A percentile compares a stretch with the other conserved stretches of the same genome.
These are phyloP conservation scores for Cryptococcus sp. DNA, from an alignment of 1,284 basidiomycete genomes.

Conservation along the genomic window DNA sequence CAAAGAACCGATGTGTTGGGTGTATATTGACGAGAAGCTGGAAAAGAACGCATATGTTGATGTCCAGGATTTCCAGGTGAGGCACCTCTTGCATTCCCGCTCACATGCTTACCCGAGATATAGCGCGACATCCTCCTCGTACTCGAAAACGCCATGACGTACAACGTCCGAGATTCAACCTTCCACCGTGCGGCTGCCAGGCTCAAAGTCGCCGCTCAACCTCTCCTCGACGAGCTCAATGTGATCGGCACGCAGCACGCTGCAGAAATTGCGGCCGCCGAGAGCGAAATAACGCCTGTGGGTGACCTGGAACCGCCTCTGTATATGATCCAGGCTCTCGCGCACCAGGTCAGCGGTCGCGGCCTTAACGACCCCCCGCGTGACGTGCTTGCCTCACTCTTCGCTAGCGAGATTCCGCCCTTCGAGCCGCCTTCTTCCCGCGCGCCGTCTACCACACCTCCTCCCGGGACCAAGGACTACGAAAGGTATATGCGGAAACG, in stretches of 20 bases:
- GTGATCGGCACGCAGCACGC: slow-evolving; percentile 23
- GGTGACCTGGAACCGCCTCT: slow-evolving; percentile 71
- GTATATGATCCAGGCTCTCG: slow-evolving; percentile 34
- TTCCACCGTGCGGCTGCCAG: slow-evolving; percentile 71
- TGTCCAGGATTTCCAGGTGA: slow-evolving; percentile 71
- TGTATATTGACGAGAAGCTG: slow-evolving; percentile 71
- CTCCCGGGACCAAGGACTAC: slow-evolving; percentile 37
- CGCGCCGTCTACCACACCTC: slow-evolving; percentile 49
- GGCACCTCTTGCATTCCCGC: slow-evolving; percentile 18
- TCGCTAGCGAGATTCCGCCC: slow-evolving; percentile 63
- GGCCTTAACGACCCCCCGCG: slow-evolving; percentile 37
- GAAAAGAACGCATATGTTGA: slow-evolving; percentile 75
- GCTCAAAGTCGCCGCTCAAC: slow-evolving; percentile 61
- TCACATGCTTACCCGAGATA: slow-evolving; percentile 2
- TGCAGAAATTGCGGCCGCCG: neutral
- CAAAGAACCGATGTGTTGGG: slow-evolving; percentile 86
- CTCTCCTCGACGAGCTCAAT: slow-evolving; percentile 63
- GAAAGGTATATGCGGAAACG: neutral
- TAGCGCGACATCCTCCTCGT: slow-evolving; percentile 81
- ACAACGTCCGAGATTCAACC: slow-evolving; percentile 72
- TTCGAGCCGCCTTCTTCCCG: slow-evolving; percentile 58
- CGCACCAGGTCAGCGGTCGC: slow-evolving; percentile 4
- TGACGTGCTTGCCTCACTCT: slow-evolving; percentile 64
- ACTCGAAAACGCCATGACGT: slow-evolving; percentile 77
- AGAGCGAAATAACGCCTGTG: slow-evolving; percentile 20